Conservation (phyloP, 139 green algal genomes). For the Closterium sp. region DNA sequence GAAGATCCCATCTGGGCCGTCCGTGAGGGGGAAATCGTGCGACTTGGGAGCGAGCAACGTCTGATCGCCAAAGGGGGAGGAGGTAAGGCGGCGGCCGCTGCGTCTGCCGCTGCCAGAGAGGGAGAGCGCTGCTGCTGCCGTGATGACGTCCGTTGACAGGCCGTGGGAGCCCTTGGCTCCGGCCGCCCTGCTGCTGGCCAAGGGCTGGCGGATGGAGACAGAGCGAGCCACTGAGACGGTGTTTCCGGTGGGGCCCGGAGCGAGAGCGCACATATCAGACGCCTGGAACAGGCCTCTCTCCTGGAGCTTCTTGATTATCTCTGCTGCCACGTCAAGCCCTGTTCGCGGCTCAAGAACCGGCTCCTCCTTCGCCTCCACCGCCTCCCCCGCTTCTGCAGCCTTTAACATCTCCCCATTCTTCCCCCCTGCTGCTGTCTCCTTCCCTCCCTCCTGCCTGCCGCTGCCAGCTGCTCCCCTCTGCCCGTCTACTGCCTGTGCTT, state of each 20-base stretch:
- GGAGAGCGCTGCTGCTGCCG: not conserved
- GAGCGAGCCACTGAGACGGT: not conserved
- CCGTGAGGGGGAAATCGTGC: slow-evolving; percentile 9
- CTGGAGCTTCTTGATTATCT: not conserved
- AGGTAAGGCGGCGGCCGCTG: not conserved
- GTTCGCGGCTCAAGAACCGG: not conserved
- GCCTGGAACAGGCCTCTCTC: not conserved
- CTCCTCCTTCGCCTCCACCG: not conserved
- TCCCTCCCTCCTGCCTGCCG: not conserved
- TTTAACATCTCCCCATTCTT: not conserved
- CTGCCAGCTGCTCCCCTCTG: not conserved
- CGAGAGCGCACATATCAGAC: not conserved
- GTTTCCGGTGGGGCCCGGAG: not conserved
- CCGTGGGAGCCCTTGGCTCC: not conserved
- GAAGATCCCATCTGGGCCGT: slow-evolving; percentile 27
- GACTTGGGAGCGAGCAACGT: not conserved
- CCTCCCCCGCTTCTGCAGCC: not conserved
- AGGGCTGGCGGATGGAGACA: not conserved
- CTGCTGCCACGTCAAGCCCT: not conserved
- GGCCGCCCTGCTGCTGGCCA: not conserved
- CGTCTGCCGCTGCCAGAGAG: not conserved
- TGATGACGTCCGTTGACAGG: not conserved
- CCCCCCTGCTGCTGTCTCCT: not conserved
- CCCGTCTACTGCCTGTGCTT: not conserved
- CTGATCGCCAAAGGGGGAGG: not conserved